Conservation (phyloP, 257 asterid genomes). For the Rhazya stricta region DNA sequence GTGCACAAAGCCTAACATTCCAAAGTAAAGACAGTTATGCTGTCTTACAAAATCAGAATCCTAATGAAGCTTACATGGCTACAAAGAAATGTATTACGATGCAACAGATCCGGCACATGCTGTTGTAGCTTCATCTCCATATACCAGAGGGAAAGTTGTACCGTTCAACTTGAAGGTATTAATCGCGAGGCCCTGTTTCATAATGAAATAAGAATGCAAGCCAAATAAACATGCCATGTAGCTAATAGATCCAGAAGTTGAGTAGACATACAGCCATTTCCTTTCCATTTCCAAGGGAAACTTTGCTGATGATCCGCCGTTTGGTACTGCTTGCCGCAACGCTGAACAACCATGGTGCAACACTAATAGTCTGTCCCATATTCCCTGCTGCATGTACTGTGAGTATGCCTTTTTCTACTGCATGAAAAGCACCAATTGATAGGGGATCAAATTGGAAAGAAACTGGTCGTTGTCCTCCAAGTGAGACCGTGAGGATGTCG, state of each 20-base stretch:
- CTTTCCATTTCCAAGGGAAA: conserved; percentile 40
- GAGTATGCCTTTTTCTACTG: conserved; percentile 27
- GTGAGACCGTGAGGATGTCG: conserved; percentile 32
- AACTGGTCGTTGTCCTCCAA: background rate
- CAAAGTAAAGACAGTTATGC: background rate
- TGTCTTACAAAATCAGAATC: background rate
- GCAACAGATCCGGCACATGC: accelerated
- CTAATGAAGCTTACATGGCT: background rate
- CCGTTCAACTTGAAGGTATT: conserved; percentile 22
- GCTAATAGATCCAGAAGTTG: background rate
- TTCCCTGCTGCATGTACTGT: conserved; percentile 42
- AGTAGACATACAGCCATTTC: conserved; percentile 20
- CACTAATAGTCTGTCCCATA: conserved; percentile 12
- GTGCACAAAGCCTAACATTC: conserved; percentile 18
- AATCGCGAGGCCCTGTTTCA: conserved; percentile 27
- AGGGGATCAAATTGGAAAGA: conserved; percentile 10
- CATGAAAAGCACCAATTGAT: conserved; percentile 40
- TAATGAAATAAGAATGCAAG: background rate
- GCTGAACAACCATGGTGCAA: conserved; percentile 41
- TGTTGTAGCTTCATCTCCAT: conserved; percentile 17
- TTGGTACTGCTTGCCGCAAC: conserved; percentile 38
- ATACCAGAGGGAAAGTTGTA: conserved; percentile 13
- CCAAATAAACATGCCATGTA: background rate
- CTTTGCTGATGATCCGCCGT: conserved; percentile 29
- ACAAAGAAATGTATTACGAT: background rate